These are phyloP conservation scores for Trichophyton verrucosum DNA, from an alignment of 2,329 filamentous ascomycete genomes.

Conservation along the genomic window DNA sequence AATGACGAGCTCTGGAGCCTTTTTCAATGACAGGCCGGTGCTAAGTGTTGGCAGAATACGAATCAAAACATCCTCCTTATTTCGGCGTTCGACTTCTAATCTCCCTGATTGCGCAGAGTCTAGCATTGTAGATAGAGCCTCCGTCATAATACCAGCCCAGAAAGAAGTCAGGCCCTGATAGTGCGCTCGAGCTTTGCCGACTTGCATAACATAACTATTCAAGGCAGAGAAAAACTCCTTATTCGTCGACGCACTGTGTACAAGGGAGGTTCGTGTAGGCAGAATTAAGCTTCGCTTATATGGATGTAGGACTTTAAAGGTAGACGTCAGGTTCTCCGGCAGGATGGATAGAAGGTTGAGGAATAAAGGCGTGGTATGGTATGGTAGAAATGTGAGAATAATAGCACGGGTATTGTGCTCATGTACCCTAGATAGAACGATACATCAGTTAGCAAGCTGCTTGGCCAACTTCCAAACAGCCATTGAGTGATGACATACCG, in stretches of 20 bases:
- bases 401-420: conserved; percentile 73
- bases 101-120: conserved; percentile 66
- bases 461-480: not conserved
- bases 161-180: conserved; percentile 72
- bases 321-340: conserved; percentile 56
- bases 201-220: conserved; percentile 65
- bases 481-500: conserved; percentile 41
- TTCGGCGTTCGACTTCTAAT: conserved; percentile 61
- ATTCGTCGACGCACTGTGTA: conserved; percentile 72
- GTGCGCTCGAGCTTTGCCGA: conserved; percentile 58
- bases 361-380: conserved; percentile 77
- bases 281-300: conserved; percentile 67
- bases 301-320: conserved; percentile 73
- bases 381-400: conserved; percentile 79
- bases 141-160: conserved; percentile 79
- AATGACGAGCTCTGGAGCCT: conserved; percentile 65
- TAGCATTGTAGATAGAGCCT: conserved; percentile 71
- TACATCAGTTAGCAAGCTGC: not conserved
- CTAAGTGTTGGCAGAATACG: conserved; percentile 58
- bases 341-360: conserved; percentile 76
- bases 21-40: conserved; percentile 62
- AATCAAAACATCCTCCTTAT: conserved; percentile 65
- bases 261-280: conserved; percentile 67
- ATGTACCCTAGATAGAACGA: conserved; percentile 52
- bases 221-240: conserved; percentile 61